Evolutionary conservation across 2,329 filamentous ascomycete species (phyloP), one percentile per base, ranked within the genome.

Genomic region (Monilinia polystroma): DNA sequence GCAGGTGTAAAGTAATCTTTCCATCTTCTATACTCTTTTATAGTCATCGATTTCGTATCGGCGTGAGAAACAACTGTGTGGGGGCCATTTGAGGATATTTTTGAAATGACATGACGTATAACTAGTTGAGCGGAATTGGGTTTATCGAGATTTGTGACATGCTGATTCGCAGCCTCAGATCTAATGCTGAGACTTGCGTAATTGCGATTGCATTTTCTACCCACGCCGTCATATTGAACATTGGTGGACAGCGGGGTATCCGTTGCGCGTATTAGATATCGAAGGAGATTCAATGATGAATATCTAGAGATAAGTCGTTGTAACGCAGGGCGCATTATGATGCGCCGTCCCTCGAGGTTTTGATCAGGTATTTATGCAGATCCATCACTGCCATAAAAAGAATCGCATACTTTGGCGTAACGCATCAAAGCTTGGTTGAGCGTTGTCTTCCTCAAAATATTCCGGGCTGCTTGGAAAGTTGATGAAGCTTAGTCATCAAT

Each of bases 261-360:
- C 35, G 64, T 53, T 60, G 54, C 63, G 68, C n/a, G 32, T 32
- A 73, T 59, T 18, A 75, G 55, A 57, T 64, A 69, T 67, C 67
- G 66, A 43, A 75, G 68, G 23, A 75, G 64, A 35, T 75, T 69
- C 51, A 75, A 67, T 52, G 73, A 72, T 49, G 72, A 70, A 54
- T 74, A 73, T 70, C 75, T 73, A 65, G 66, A 66, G 63, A 76
- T 72, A 51, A 76, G 72, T 67, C 71, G 72, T 64, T 73, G 72
- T 49, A 76, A 65, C 32, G 73, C 73, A 60, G 72, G 64, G 47
- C 57, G 64, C 64, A 63, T 63, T 53, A 66, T 66, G 63, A 69
- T 58, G 64, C 64, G 51, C 55, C 54, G n/a, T 55, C 56, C 66
- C 43, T 59, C 60, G 35, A 56, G 26, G 35, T 56, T 26, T 49